Evolutionary conservation across 305 asterid genomes (phyloP), one percentile per base, ranked within the genome.

Genomic region (Fraxinus sp.): DNA sequence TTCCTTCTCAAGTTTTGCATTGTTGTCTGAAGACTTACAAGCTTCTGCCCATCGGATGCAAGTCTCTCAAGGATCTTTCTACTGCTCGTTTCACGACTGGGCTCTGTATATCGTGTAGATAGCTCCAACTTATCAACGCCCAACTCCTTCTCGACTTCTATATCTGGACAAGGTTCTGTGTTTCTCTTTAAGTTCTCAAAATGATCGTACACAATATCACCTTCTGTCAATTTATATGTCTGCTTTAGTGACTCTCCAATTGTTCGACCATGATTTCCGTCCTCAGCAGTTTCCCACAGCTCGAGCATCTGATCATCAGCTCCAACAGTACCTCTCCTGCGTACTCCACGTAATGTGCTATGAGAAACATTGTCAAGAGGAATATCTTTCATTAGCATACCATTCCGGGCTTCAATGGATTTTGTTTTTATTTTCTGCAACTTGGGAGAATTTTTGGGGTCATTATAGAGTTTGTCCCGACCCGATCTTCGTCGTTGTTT

Each of bases 331-430:
- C 87, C 85, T 86, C 86, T 88, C 87, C 89, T 90, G 57, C 89
- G 86, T 26, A 41, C 49, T 70, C 87, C 88, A 49, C 84, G 77
- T 8, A 81, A 79, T 14, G 93, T 77, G 89, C 84, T 77, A 62
- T 87, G 90, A 7, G 96, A 89, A 76, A 87, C 90, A 64, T 90
- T 94, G 82, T 96, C 99, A 3, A 95, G 94, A 18, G 97, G 97
- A 30, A 95, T 95, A 80, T 96, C 98, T 87, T 95, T 96, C 91
- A 90, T 89, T n/a, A 85, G 84, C 84, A 84, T 81, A 7, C 91
- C 92, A 8, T 81, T 91, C 57, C 88, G 91, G 39, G 75, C 76
- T 32, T 92, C 93, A 30, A 88, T 20, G 80, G 92, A 72, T 85
- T 90, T 92, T 36, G 93, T 86, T 84, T 90, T 92, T 57, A 89